Percentiles rank a stretch among this genome's conserved stretches.
Evolutionary conservation across 805 yeast genomes (phyloP).

Genomic region (Yarrowia phangngaensis): DNA sequence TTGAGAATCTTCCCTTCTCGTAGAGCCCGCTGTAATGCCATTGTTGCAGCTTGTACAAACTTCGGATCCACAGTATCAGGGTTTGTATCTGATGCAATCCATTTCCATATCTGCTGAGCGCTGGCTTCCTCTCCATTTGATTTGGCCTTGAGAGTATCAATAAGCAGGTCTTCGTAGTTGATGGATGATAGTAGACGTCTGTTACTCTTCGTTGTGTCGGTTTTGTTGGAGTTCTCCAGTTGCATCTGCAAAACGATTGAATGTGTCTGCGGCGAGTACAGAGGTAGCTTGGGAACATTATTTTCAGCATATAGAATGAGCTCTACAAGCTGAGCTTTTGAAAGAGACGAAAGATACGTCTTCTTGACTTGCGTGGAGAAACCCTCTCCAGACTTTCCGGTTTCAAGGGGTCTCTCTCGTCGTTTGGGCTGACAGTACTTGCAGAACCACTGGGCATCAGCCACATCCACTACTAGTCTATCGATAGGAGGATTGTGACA

Average conservation of each 20-base stretch:
- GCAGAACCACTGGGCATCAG: conserved; percentile 44
- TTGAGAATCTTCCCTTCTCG: conserved; percentile 39
- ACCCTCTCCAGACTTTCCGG: conserved; percentile 40
- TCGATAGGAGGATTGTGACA: conserved; percentile 44
- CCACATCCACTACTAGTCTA: conserved; percentile 41
- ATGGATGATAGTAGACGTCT: conserved; percentile 21
- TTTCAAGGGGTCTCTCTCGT: conserved; percentile 40
- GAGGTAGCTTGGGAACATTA: conserved; percentile 39
- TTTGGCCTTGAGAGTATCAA: conserved; percentile 37
- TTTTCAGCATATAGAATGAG: conserved; percentile 42
- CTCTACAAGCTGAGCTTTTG: conserved; percentile 43
- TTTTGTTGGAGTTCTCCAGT: conserved; percentile 31
- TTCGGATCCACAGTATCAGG: conserved; percentile 36
- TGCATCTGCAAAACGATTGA: conserved; percentile 38
- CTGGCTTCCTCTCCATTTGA: conserved; percentile 36
- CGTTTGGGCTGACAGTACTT: conserved; percentile 41
- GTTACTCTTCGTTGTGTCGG: conserved; percentile 28
- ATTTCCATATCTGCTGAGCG: conserved; percentile 33
- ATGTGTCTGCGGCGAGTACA: conserved; percentile 42
- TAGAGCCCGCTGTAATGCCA: conserved; percentile 41
- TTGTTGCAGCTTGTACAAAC: conserved; percentile 39
- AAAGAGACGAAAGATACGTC: conserved; percentile 41
- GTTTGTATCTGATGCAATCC: conserved; percentile 35
- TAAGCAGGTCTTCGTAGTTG: conserved; percentile 39
- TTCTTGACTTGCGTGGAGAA: conserved; percentile 40